Evolutionary conservation across 1,284 basidiomycete genomes (phyloP).

Genomic region (Xerocomus tenax): DNA sequence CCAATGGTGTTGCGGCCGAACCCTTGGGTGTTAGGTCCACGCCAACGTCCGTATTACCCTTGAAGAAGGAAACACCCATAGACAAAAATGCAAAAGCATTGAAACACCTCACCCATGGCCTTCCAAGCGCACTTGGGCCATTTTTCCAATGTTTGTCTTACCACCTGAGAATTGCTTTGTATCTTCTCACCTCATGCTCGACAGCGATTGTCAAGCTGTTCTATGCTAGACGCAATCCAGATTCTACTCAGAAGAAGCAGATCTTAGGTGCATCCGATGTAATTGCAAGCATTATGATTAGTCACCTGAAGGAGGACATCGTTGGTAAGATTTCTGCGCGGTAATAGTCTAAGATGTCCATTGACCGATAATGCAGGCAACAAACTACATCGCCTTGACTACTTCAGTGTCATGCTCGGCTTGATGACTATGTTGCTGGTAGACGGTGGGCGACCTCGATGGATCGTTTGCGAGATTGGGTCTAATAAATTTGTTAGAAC

Average conservation of each 20-base stretch:
- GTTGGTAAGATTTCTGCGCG: constrained; percentile 38
- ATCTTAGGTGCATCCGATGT: constrained; percentile 61
- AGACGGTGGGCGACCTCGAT: constrained; percentile 56
- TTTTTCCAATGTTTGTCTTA: constrained; percentile 76
- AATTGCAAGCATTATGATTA: constrained; percentile 66
- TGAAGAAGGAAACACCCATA: constrained; percentile 40
- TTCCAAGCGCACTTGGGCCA: constrained; percentile 71
- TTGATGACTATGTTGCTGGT: constrained; percentile 68
- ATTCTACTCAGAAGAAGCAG: constrained; percentile 71
- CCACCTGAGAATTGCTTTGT: background rate
- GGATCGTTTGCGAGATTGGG: background rate
- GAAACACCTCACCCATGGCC: constrained; percentile 72
- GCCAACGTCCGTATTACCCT: constrained; percentile 22
- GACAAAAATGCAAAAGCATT: constrained; percentile 70
- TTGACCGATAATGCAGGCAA: constrained; percentile 33
- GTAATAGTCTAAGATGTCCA: background rate
- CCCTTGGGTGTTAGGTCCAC: constrained; percentile 18
- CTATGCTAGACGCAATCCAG: constrained; percentile 71
- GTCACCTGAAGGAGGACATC: constrained; percentile 57
- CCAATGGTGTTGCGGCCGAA: constrained; percentile 38
- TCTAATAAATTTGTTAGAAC: constrained; percentile 43
- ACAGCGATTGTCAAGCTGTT: constrained; percentile 83
- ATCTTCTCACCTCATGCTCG: constrained; percentile 8
- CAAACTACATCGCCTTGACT: constrained; percentile 50
- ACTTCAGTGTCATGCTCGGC: constrained; percentile 73